These are phyloP conservation scores for Leccinum incarnatum DNA, from an alignment of 768 basidiomycete genomes.

Conservation along the genomic window DNA sequence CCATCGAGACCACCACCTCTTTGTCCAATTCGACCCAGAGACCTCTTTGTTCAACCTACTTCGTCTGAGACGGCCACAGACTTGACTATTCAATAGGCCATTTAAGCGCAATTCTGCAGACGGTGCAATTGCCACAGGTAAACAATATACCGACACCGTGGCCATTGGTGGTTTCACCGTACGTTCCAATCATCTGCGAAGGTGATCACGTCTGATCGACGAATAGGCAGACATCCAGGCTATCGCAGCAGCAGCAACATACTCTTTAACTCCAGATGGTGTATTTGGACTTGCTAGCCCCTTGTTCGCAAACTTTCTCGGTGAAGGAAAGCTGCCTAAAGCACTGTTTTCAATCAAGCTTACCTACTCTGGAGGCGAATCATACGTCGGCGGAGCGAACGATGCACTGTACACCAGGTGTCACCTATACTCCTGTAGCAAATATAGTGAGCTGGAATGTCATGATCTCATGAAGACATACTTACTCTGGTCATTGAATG, in stretches of 20 bases:
- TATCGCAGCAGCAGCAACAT: slow-evolving; percentile 9
- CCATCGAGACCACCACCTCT: not conserved
- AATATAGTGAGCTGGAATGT: slow-evolving; percentile 13
- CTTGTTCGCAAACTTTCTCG: slow-evolving; percentile 30
- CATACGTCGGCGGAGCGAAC: slow-evolving; percentile 44
- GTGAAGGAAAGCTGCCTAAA: slow-evolving; percentile 11
- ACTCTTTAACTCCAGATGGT: slow-evolving; percentile 10
- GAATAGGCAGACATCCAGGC: slow-evolving; percentile 11
- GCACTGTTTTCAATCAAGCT: slow-evolving; percentile 24
- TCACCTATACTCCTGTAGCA: slow-evolving; percentile 34
- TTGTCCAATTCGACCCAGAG: slow-evolving; percentile 6
- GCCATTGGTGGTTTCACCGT: slow-evolving; percentile 5
- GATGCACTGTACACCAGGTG: slow-evolving; percentile 35
- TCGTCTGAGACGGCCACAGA: slow-evolving; percentile 27
- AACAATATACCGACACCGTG: slow-evolving; percentile 36
- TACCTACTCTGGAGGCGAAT: slow-evolving; percentile 27
- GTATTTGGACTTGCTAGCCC: slow-evolving; percentile 30
- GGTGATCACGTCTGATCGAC: not conserved
- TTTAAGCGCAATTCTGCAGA: slow-evolving; percentile 35
- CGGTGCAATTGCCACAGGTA: slow-evolving; percentile 31
- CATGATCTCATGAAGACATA: not conserved
- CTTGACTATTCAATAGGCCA: slow-evolving; percentile 5
- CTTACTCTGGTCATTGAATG: slow-evolving; percentile 3
- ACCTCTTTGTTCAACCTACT: slow-evolving; percentile 17
- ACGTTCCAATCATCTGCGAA: not conserved